Percentiles rank a stretch among this genome's conserved stretches.
Conservation (phyloP, 176 grass and related monocot species). For the Tillandsia fasciculata region DNA sequence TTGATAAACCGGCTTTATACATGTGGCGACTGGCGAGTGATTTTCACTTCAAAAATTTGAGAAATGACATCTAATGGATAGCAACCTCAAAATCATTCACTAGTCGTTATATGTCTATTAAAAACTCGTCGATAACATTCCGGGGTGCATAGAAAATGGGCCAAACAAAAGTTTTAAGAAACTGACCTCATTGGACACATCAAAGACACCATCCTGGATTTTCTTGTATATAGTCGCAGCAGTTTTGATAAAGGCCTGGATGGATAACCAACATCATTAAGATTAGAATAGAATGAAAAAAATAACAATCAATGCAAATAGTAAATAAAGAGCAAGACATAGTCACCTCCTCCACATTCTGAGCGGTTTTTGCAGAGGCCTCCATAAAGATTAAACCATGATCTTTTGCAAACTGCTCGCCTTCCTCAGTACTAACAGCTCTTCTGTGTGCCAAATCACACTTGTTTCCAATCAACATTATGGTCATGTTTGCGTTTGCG, state of each 20-base stretch:
- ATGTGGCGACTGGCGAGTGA: no score
- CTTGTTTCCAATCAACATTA: slow-evolving; percentile 71
- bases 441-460: slow-evolving; percentile 61
- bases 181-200: slow-evolving; percentile 68
- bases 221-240: slow-evolving; percentile 74
- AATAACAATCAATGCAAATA: neutral
- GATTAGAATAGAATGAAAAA: neutral
- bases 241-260: slow-evolving; percentile 56
- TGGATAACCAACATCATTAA: neutral
- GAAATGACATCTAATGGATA: neutral
- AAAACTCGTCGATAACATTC: no score
- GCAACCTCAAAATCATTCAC: neutral
- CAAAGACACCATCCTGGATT: slow-evolving; percentile 70
- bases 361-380: slow-evolving; percentile 66
- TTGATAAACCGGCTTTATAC: no score
- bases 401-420: slow-evolving; percentile 71
- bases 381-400: slow-evolving; percentile 74
- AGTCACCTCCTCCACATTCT: slow-evolving; percentile 59
- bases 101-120: neutral
- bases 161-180: neutral
- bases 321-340: neutral
- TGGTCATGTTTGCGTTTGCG: slow-evolving; percentile 64
- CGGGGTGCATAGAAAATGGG: no score
- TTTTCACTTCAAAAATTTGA: neutral
- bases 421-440: slow-evolving; percentile 61